Evolutionary conservation across 2,329 filamentous ascomycete genomes (phyloP), one percentile per base, ranked within the genome.

Genomic region (Epichloe gansuensis): DNA sequence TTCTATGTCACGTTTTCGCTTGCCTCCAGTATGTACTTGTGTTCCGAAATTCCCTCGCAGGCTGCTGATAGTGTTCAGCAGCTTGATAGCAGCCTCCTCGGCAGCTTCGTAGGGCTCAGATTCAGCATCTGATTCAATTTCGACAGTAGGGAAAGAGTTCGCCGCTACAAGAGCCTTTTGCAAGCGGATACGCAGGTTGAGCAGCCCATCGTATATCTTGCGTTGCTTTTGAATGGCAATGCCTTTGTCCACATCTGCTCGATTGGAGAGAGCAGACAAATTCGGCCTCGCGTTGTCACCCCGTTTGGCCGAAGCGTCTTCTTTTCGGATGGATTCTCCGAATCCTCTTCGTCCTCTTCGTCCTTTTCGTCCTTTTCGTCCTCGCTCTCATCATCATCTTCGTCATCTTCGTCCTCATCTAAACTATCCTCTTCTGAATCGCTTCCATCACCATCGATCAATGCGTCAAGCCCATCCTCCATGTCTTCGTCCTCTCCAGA

Each of bases 151-250:
- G 42, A 94, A 74, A 1, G 89, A 85, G 67, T 96, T 96, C 28
- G 85, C 80, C 0, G 87, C 84, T 15, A 93, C 79, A 13, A 98
- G 71, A 2, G 88, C 89, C 67, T 96, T 97, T 67, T 98, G 94
- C 17, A 98, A 72, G 55, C 91, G 87, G 63, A 98, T 96, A 21
- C 93, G 83, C 13, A 90, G 80, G 69, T 95, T 95, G 35, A 98
- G 77, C 1, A 97, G 79, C 0, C 87, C 81, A 60, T 97, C 91
- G 63, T 95, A 98, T 0, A 85, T 82, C 56, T 84, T 85, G 50
- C 90, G 82, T 69, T 98, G 93, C 53, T 83, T 75, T 61, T 90
- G 91, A 39, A 98, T 88, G 0, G 91, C 91, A 52, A 79, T 72
- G 12, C 93, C 93, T 68, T 97, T 97, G 43, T 84, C 81, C 4